Evolutionary conservation across 2,329 filamentous ascomycete species (phyloP).

Genomic region (Tolypocladium paradoxum): DNA sequence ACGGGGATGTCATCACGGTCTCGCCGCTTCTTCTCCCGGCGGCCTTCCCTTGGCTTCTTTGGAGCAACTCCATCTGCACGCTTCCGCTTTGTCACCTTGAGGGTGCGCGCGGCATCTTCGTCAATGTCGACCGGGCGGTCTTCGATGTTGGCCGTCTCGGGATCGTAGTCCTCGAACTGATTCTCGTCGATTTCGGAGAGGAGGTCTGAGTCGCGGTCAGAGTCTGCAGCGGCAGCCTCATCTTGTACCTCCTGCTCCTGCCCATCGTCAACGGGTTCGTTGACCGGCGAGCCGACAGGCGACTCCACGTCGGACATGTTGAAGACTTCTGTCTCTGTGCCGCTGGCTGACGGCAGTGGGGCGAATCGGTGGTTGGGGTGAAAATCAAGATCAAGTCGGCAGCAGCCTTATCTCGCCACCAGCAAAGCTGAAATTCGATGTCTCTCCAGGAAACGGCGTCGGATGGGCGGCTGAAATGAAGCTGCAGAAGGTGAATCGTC

Average conservation of each 20-base stretch:
- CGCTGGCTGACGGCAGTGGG: background rate
- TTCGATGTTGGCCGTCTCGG: slow-evolving; percentile 50
- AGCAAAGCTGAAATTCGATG: too few species aligned
- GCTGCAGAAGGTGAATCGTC: background rate
- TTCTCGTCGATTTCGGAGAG: slow-evolving; percentile 61
- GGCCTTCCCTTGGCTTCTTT: slow-evolving; percentile 68
- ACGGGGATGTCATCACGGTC: slow-evolving; percentile 35
- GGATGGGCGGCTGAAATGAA: background rate
- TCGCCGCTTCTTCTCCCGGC: slow-evolving; percentile 54
- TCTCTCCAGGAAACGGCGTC: background rate
- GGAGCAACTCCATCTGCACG: slow-evolving; percentile 50
- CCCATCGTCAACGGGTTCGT: slow-evolving; percentile 28
- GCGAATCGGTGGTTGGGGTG: background rate
- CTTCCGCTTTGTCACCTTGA: slow-evolving; percentile 57
- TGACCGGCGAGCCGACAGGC: slow-evolving; percentile 24
- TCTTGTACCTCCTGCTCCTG: slow-evolving; percentile 30
- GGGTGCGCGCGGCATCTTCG: slow-evolving; percentile 50
- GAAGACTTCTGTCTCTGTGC: background rate
- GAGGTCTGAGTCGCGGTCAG: slow-evolving; percentile 46
- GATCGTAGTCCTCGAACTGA: slow-evolving; percentile 60
- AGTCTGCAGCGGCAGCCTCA: slow-evolving; percentile 29
- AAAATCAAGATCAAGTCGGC: background rate
- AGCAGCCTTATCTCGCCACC: background rate
- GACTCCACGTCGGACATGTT: slow-evolving; percentile 38
- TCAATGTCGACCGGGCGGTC: slow-evolving; percentile 57